Evolutionary conservation across 306 rosid genomes (phyloP).

Genomic region (Prunus salicina): DNA sequence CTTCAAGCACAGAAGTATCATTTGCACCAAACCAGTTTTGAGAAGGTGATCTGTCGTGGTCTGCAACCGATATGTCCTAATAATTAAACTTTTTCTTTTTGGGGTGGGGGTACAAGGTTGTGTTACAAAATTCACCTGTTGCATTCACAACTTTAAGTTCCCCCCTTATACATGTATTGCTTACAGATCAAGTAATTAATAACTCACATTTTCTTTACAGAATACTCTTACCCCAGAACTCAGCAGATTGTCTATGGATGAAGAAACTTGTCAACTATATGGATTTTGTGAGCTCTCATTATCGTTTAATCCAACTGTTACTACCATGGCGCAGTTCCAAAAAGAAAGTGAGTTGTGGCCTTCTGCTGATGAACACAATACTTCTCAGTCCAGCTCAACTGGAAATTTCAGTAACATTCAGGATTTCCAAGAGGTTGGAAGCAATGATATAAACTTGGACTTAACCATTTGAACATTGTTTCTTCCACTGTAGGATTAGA

Average conservation of each 20-base stretch:
- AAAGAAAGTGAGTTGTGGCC: slow-evolving; percentile 21
- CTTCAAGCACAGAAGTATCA: not conserved
- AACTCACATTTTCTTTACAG: slow-evolving; percentile 1
- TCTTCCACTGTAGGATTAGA: not conserved
- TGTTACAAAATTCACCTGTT: no score
- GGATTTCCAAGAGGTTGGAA: slow-evolving; percentile 17
- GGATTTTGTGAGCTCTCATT: slow-evolving; percentile 44
- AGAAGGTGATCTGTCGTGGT: no score
- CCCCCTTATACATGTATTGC: not conserved
- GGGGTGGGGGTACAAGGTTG: no score
- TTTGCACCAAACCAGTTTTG: no score
- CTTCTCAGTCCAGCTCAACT: slow-evolving; percentile 26
- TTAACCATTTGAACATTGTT: slow-evolving; percentile 44
- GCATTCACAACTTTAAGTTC: not conserved
- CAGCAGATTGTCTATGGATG: slow-evolving; percentile 7
- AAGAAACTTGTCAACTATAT: not conserved
- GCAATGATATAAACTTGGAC: slow-evolving; percentile 51
- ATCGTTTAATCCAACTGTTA: slow-evolving; percentile 20
- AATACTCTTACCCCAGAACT: not conserved
- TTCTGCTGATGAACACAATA: slow-evolving; percentile 8
- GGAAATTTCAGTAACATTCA: slow-evolving; percentile 2
- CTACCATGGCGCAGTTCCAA: not conserved
- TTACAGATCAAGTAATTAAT: not conserved
- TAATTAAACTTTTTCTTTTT: no score
- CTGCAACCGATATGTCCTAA: no score